Percentiles rank a stretch among this genome's conserved stretches.
Evolutionary conservation across 1,139 yeast genomes (phyloP).

Genomic region (Suhomyces terraborum): DNA sequence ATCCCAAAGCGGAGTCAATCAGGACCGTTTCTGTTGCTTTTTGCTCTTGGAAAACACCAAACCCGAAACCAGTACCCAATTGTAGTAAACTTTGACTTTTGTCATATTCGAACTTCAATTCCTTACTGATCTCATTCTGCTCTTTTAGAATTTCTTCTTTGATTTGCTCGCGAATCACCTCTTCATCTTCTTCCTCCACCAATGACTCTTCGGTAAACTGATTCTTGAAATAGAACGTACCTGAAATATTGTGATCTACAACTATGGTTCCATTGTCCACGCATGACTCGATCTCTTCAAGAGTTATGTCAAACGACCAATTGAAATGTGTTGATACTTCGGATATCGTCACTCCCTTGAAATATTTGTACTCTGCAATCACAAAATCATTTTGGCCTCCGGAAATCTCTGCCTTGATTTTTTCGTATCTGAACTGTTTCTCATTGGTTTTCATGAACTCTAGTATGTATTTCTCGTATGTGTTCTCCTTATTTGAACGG

Average conservation of each 20-base stretch:
- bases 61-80: constrained; percentile 22
- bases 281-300: constrained; percentile 66
- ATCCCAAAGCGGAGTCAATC: background rate
- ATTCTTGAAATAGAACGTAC: constrained; percentile 49
- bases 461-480: constrained; percentile 29
- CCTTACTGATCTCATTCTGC: constrained; percentile 22
- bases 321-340: constrained; percentile 41
- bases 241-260: constrained; percentile 67
- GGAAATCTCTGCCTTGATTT: constrained; percentile 26
- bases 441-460: constrained; percentile 29
- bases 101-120: constrained; percentile 19
- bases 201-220: constrained; percentile 22
- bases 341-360: constrained; percentile 40
- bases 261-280: constrained; percentile 59
- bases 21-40: background rate
- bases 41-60: constrained; percentile 16
- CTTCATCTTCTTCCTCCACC: constrained; percentile 19
- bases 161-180: constrained; percentile 16
- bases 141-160: constrained; percentile 23
- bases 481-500: constrained; percentile 22
- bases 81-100: constrained; percentile 22
- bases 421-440: constrained; percentile 27
- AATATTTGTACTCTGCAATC: constrained; percentile 26
- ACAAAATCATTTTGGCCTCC: constrained; percentile 28
- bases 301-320: constrained; percentile 72